Conservation (phyloP, 148 eudicot species). For the Tetragonia tetragonoides region DNA sequence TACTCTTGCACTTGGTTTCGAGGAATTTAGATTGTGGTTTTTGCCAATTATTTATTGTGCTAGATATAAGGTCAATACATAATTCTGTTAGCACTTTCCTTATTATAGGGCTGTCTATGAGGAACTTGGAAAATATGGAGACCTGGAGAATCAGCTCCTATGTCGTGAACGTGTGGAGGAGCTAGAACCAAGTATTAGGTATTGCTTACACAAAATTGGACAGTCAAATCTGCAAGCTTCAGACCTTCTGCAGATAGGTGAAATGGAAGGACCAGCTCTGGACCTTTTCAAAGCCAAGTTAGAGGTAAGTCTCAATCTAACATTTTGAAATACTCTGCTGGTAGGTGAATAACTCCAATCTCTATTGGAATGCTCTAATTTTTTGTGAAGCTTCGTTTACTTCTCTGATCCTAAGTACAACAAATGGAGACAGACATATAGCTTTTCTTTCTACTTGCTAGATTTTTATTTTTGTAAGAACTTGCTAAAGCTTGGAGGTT, state of each 20-base stretch:
- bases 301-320: slow-evolving; percentile 45
- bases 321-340: background rate
- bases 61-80: slow-evolving; percentile 5
- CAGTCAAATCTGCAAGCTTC: slow-evolving; percentile 87
- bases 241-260: slow-evolving; percentile 81
- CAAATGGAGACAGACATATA: background rate
- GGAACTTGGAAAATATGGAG: slow-evolving; percentile 98
- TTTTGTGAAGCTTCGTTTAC: background rate
- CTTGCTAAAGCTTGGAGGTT: background rate
- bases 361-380: background rate
- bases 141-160: slow-evolving; percentile 75
- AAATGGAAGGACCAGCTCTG: slow-evolving; percentile 96
- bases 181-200: slow-evolving; percentile 88
- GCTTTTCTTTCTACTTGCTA: background rate
- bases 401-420: background rate
- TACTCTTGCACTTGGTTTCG: background rate
- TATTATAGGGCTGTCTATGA: slow-evolving; percentile 85
- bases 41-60: background rate
- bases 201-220: slow-evolving; percentile 90
- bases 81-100: slow-evolving; percentile 8
- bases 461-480: background rate
- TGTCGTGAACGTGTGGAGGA: slow-evolving; percentile 96
- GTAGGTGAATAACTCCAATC: background rate
- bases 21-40: background rate
- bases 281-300: slow-evolving; percentile 91